A percentile compares a stretch with the other conserved stretches of the same genome.
Conservation (phyloP, 2,329 filamentous ascomycete species). For the Calonectria fujianensis region DNA sequence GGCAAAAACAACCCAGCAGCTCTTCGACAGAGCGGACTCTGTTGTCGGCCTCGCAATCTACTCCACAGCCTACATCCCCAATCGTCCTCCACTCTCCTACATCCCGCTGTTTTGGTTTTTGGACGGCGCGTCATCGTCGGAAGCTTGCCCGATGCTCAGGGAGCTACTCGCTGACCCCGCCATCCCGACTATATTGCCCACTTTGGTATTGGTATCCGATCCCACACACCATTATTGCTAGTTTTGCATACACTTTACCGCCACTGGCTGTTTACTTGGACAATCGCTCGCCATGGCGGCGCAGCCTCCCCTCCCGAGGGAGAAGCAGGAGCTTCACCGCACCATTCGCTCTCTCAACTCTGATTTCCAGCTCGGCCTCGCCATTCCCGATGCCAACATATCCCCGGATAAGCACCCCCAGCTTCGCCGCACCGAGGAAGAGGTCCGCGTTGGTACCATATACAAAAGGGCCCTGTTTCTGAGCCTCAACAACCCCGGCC, state of each 20-base stretch:
- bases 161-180: constrained; percentile 29
- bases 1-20: neutral
- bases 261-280: neutral
- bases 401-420: constrained; percentile 53
- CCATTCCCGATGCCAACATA: constrained; percentile 49
- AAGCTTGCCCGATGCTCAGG: constrained; percentile 20
- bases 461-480: constrained; percentile 49
- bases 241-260: constrained; percentile 28
- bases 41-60: constrained; percentile 2
- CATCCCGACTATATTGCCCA: constrained; percentile 29
- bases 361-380: constrained; percentile 53
- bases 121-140: constrained; percentile 25
- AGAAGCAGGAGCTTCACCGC: constrained; percentile 49
- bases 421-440: constrained; percentile 48
- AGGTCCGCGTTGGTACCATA: constrained; percentile 50
- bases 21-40: neutral
- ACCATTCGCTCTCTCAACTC: constrained; percentile 53
- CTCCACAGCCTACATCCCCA: neutral
- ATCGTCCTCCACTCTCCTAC: constrained; percentile 8
- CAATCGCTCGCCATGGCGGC: constrained; percentile 46
- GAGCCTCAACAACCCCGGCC: constrained; percentile 45
- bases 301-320: constrained; percentile 13
- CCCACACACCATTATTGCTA: constrained; percentile 21
- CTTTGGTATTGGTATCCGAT: constrained; percentile 33
- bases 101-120: constrained; percentile 26